A percentile compares a stretch with the other conserved stretches of the same genome.
phyloP scores from a whole-genome alignment of 768 basidiomycete genomes.

The Russula vinacea region DNA sequence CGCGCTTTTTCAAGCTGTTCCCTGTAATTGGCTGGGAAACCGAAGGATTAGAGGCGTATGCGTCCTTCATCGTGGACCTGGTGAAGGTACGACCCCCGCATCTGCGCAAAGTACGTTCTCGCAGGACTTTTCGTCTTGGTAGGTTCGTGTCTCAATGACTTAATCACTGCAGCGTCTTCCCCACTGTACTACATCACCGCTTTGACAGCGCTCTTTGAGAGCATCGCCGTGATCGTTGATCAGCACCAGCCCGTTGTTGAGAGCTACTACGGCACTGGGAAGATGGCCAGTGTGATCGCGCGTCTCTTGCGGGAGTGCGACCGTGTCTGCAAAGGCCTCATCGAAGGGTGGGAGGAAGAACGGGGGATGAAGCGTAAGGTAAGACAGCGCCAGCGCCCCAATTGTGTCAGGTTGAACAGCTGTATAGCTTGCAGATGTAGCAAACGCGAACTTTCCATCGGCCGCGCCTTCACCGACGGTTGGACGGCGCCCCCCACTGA shows the following conservation, averaged over 20 bases:
- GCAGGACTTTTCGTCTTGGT: slow-evolving; percentile 10
- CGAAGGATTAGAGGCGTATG: slow-evolving; percentile 89
- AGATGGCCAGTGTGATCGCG: slow-evolving; percentile 77
- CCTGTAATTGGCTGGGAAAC: slow-evolving; percentile 92
- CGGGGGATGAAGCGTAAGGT: slow-evolving; percentile 79
- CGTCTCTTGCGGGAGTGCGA: slow-evolving; percentile 84
- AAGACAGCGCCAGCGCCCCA: slow-evolving; percentile 7
- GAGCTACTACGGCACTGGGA: slow-evolving; percentile 91
- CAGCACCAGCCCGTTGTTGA: slow-evolving; percentile 98
- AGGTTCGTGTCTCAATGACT: slow-evolving; percentile 18
- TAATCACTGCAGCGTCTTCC: slow-evolving; percentile 64
- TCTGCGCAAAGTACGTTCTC: slow-evolving; percentile 73
- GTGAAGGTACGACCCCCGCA: slow-evolving; percentile 72
- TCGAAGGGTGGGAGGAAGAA: slow-evolving; percentile 91
- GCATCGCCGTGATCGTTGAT: slow-evolving; percentile 91
- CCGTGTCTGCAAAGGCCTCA: slow-evolving; percentile 67
- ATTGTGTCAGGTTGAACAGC: slow-evolving; percentile 16
- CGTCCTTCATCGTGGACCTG: slow-evolving; percentile 87
- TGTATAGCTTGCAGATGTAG: slow-evolving; percentile 38
- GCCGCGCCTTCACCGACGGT: slow-evolving; percentile 20
- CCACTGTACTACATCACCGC: slow-evolving; percentile 88
- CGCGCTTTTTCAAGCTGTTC: slow-evolving; percentile 95
- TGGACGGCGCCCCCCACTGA: slow-evolving; percentile 14
- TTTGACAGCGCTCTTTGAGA: slow-evolving; percentile 90
- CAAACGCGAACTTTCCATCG: slow-evolving; percentile 34